Evolutionary conservation across 1,284 basidiomycete genomes (phyloP), one percentile per base, ranked within the genome.

Genomic region (Tremellales sp.): DNA sequence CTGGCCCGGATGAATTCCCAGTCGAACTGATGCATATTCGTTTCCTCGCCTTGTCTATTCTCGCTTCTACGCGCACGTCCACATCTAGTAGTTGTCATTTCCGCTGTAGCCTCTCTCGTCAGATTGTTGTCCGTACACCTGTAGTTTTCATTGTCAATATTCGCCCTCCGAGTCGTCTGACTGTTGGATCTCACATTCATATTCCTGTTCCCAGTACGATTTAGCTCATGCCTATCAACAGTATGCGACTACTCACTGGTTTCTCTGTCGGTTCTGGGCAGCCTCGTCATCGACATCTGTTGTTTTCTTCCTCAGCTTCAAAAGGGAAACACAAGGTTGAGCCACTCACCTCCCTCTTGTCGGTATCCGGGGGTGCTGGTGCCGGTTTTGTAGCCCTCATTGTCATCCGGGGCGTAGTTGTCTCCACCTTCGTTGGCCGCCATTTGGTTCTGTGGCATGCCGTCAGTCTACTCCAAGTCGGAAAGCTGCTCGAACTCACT

Each of bases 291-390:
- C 54, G 13, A 56, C 57, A 45, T 59, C 56, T 57, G 26, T 12
- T 16, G 8, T 16, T 27, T 6, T n/a, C 18, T 12, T 27, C 36
- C 5, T 5, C 14, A 21, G 13, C 21, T 19, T 8, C 37, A 13
- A 39, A 12, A 13, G 27, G 7, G 3, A 5, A 10, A 22, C 18
- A 40, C 26, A 14, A 21, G 14, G 12, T 34, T 24, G 18, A n/a
- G 1, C 13, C 29, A 56, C 61, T 55, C 46, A 62, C 60, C 63
- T n/a, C 53, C 60, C 37, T 61, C 59, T 36, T 54, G 58, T 45
- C 63, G 58, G 51, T 65, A 65, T 5, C 63, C 63, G 25, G 63
- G 63, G 7, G 63, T 65, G 43, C 56, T 59, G 34, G 56, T 53
- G 18, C 63, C 63, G 6, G 63, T 65, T 58, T 61, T 61, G 39